Conservation (phyloP, 164 flowering plant species). For the Brasenia schreberi region DNA sequence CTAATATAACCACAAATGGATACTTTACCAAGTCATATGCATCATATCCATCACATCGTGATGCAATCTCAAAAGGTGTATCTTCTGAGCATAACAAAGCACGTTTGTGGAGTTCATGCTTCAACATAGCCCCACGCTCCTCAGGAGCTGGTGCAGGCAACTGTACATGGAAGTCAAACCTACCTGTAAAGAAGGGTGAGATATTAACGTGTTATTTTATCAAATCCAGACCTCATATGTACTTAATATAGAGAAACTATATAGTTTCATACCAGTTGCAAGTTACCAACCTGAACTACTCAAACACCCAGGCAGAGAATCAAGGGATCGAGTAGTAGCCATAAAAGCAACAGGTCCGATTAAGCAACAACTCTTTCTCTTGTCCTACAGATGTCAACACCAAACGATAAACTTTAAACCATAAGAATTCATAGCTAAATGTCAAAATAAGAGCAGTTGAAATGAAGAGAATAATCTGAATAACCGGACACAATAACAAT, state of each 20-base stretch:
- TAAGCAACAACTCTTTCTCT: constrained; percentile 55
- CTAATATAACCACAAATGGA: too few relatives aligned
- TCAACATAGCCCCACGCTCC: constrained; percentile 73
- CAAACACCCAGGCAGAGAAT: constrained; percentile 56
- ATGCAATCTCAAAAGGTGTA: constrained; percentile 51
- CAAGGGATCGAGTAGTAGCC: constrained; percentile 62
- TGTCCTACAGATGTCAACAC: constrained; percentile 40
- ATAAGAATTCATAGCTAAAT: not conserved
- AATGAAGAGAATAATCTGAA: too few relatives aligned
- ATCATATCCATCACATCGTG: constrained; percentile 95
- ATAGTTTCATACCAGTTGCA: not conserved
- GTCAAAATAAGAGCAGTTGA: too few relatives aligned
- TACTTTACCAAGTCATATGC: constrained; percentile 85
- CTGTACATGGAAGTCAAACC: constrained; percentile 89
- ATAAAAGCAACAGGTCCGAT: constrained; percentile 78
- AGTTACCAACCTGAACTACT: constrained; percentile 49
- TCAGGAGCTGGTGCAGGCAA: constrained; percentile 72
- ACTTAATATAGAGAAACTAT: not conserved
- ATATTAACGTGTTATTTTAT: not conserved
- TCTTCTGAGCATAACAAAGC: constrained; percentile 58
- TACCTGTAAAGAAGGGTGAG: constrained; percentile 34
- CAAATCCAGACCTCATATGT: not conserved
- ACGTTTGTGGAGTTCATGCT: constrained; percentile 76
- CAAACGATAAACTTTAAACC: not conserved
- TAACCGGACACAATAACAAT: not conserved